A percentile compares a stretch with the other conserved stretches of the same genome.
These are phyloP conservation scores for Raffaelea ambrosiae DNA, from an alignment of 2,329 filamentous ascomycete genomes.

Conservation along the genomic window DNA sequence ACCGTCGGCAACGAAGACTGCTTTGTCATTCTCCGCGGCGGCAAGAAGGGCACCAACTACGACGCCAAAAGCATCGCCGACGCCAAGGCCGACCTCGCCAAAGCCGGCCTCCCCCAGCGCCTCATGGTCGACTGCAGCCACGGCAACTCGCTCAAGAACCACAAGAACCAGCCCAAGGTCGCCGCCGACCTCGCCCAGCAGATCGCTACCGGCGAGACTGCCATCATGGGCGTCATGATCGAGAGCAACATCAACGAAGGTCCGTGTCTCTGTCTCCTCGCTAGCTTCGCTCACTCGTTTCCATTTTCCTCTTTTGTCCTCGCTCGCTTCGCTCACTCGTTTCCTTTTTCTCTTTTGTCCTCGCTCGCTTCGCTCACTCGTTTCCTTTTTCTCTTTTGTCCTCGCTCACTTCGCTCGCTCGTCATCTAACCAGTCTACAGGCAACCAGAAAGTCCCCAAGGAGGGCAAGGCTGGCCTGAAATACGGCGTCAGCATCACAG, in stretches of 20 bases:
- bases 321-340: not conserved
- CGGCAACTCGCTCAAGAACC: slow-evolving; percentile 91
- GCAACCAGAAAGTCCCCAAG: slow-evolving; percentile 82
- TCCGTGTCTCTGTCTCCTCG: slow-evolving; percentile 26
- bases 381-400: not conserved
- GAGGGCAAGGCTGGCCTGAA: slow-evolving; percentile 80
- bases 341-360: not conserved
- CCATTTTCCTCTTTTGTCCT: not conserved
- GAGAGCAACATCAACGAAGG: slow-evolving; percentile 96
- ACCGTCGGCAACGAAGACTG: slow-evolving; percentile 94
- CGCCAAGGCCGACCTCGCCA: slow-evolving; percentile 69
- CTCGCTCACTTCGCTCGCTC: too few species aligned
- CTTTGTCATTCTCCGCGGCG: slow-evolving; percentile 91
- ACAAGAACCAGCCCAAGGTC: slow-evolving; percentile 95
- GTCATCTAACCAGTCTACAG: slow-evolving; percentile 32
- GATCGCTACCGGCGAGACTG: slow-evolving; percentile 72
- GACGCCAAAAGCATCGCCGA: slow-evolving; percentile 76
- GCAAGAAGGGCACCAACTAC: slow-evolving; percentile 90
- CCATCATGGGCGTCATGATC: slow-evolving; percentile 97
- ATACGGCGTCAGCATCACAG: slow-evolving; percentile 94
- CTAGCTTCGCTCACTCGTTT: not conserved
- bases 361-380: not conserved
- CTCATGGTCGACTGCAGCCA: slow-evolving; percentile 99
- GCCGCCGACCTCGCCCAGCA: slow-evolving; percentile 74
- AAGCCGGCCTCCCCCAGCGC: slow-evolving; percentile 64